These are phyloP conservation scores for Suhomyces kunorum DNA, from an alignment of 1,139 yeast species.

Conservation along the genomic window DNA sequence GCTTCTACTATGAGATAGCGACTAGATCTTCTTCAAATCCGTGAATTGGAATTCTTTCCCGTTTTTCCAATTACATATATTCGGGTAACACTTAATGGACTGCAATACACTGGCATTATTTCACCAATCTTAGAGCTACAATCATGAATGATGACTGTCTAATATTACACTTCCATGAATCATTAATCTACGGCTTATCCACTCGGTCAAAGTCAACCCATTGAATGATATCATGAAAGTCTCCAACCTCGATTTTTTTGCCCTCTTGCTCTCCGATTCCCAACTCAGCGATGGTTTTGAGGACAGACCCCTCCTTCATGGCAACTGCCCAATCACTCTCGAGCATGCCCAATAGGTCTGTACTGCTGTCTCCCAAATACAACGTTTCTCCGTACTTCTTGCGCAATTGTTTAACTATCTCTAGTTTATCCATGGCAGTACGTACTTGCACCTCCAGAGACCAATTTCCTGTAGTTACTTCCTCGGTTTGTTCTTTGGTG, in stretches of 20 bases:
- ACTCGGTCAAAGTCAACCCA: constrained; percentile 1
- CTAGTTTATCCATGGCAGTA: constrained; percentile 59
- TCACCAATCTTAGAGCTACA: too few relatives aligned
- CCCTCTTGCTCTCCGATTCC: constrained; percentile 1
- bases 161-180: too few relatives aligned
- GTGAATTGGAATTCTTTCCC: too few relatives aligned
- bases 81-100: too few relatives aligned
- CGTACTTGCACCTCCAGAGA: constrained; percentile 32
- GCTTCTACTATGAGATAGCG: too few relatives aligned
- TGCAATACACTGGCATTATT: too few relatives aligned
- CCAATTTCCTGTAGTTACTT: constrained; percentile 44
- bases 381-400: constrained; percentile 24
- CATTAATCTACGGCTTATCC: too few relatives aligned
- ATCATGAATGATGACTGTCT: too few relatives aligned
- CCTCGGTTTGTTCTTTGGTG: constrained; percentile 16
- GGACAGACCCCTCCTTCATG: constrained; percentile 22
- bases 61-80: too few relatives aligned
- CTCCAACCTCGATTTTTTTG: constrained; percentile 3
- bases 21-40: too few relatives aligned
- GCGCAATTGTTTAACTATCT: constrained; percentile 25
- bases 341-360: constrained; percentile 58
- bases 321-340: constrained; percentile 53
- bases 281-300: constrained; percentile 3
- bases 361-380: constrained; percentile 68
- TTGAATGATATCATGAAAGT: constrained; percentile 1